phyloP scores from a whole-genome alignment of 306 rosid species.

The Geum urbanum region DNA sequence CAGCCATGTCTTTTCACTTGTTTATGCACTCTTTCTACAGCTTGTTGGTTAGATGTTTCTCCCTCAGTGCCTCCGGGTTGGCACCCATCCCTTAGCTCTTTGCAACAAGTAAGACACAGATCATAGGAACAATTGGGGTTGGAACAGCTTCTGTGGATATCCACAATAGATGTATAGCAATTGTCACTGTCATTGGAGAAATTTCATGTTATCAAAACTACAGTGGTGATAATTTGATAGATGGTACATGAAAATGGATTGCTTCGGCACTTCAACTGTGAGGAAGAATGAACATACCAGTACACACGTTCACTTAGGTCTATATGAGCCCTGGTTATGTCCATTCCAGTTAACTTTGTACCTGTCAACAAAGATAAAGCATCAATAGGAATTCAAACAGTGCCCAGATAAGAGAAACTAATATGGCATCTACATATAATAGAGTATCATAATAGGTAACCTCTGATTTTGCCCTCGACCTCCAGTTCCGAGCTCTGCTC shows the following conservation, averaged over 20 bases:
- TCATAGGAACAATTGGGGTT: conserved; percentile 48
- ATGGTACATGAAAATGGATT: not conserved
- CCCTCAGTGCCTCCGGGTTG: conserved; percentile 29
- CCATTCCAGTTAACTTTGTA: conserved; percentile 42
- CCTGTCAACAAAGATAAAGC: conserved; percentile 33
- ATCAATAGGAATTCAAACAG: not conserved
- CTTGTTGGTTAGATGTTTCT: conserved; percentile 27
- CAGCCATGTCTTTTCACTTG: conserved; percentile 19
- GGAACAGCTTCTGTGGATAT: conserved; percentile 51
- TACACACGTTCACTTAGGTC: conserved; percentile 50
- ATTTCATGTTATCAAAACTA: conserved; percentile 6
- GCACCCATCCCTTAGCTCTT: conserved; percentile 38
- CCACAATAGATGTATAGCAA: conserved; percentile 52
- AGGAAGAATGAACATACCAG: conserved; percentile 41
- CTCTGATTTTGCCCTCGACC: conserved; percentile 49
- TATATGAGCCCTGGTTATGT: conserved; percentile 45
- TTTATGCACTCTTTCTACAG: conserved; percentile 23
- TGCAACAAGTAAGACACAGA: conserved; percentile 54
- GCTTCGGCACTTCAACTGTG: not conserved
- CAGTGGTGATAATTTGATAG: not conserved
- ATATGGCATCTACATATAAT: not conserved
- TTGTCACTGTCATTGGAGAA: conserved; percentile 23
- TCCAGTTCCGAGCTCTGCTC: conserved; percentile 60
- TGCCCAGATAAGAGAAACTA: not conserved
- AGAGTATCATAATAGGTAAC: conserved; percentile 25